Conservation (phyloP, 2,329 filamentous ascomycete species). For the Diatrype stigma region DNA sequence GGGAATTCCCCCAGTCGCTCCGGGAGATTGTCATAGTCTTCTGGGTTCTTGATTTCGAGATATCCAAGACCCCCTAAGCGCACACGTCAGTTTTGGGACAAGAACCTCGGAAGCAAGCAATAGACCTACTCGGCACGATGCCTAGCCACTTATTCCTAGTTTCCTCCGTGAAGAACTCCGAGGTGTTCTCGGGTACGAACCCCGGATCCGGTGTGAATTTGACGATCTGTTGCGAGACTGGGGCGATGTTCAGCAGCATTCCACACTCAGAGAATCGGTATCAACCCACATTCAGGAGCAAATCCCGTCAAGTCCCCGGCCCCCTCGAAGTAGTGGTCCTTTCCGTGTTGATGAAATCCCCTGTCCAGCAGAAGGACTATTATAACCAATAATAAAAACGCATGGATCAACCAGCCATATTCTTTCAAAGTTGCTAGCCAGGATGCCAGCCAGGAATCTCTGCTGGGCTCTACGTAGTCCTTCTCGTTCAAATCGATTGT, state of each 20-base stretch:
- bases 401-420: slow-evolving; percentile 30
- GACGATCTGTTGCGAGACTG: slow-evolving; percentile 36
- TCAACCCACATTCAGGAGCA: slow-evolving; percentile 30
- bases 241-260: not conserved
- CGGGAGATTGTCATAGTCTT: slow-evolving; percentile 33
- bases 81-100: not conserved
- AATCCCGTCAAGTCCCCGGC: slow-evolving; percentile 37
- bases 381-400: slow-evolving; percentile 30
- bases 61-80: slow-evolving; percentile 35
- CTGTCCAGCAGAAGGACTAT: slow-evolving; percentile 31
- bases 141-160: slow-evolving; percentile 32
- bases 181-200: slow-evolving; percentile 35
- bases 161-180: slow-evolving; percentile 34
- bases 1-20: slow-evolving; percentile 27
- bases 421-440: slow-evolving; percentile 15
- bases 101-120: not conserved
- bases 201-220: slow-evolving; percentile 32
- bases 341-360: slow-evolving; percentile 12
- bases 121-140: slow-evolving; percentile 33
- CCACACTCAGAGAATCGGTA: not conserved
- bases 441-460: slow-evolving; percentile 7
- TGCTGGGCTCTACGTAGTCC: slow-evolving; percentile 20
- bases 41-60: slow-evolving; percentile 30
- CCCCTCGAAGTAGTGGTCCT: slow-evolving; percentile 24
- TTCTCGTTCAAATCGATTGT: slow-evolving; percentile 25